Evolutionary conservation across 2,329 filamentous ascomycete species (phyloP), one percentile per base, ranked within the genome.

Genomic region (Penicillium sp.): DNA sequence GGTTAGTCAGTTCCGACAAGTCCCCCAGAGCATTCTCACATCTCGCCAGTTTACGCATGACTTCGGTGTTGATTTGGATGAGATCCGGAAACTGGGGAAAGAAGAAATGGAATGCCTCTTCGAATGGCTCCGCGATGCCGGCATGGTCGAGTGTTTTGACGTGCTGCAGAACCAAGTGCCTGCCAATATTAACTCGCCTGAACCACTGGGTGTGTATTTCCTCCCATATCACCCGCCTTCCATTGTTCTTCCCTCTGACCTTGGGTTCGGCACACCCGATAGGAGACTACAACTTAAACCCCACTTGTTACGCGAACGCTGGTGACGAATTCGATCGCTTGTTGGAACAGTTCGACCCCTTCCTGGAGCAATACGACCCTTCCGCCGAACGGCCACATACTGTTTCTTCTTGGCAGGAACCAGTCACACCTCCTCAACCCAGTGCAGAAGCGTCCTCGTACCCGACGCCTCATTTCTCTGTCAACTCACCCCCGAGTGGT

Each of bases 61-160:
- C 35, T 21, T 43, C 34, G 35, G 40, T 33, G 35, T 38, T 39
- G 40, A 43, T 38, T 39, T 43, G 34, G 35, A 43, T 33, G 40
- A 43, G 34, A 39, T 43, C 34, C 34, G 40, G 40, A 43, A 43
- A 39, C 29, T 43, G 40, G 35, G 28, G 28, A 28, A 34, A 39
- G 27, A 33, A 33, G 28, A 43, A 29, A 30, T 43, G 31, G 35
- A 33, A 33, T 33, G 29, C 34, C 28, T 43, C 26, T 38, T 43
- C 32, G 13, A 25, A 38, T 39, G 40, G 40, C 40, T 43, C 34
- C 33, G 33, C 33, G 39, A 43, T 32, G 39, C 39, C 40, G 21
- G 28, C 19, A 43, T 39, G 34, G 19, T 43, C 28, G 40, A 43
- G 19, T 33, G 23, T 34, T 38, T 39, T 38, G 33, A 32, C 33